phyloP scores from a whole-genome alignment of 176 grass and related monocot genomes.

The Carex scoparia region DNA sequence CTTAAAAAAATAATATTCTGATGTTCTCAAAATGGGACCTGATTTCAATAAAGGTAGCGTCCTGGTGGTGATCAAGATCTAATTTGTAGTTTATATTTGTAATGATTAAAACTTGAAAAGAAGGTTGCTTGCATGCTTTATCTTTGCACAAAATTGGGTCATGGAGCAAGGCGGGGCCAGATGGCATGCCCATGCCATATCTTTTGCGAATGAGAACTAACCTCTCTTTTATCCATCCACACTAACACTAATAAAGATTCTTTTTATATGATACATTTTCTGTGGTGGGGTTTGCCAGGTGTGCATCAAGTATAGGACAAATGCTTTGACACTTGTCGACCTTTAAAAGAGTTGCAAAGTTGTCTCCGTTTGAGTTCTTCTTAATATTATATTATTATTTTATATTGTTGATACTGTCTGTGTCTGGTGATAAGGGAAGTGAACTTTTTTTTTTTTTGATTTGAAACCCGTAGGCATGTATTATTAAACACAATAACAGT shows the following conservation, averaged over 20 bases:
- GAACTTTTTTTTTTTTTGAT: no score
- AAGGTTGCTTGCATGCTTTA: not conserved
- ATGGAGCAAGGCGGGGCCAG: not conserved
- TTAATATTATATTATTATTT: not conserved
- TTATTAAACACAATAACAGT: no score
- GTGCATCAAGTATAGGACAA: slow-evolving; percentile 13
- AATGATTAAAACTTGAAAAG: slow-evolving; percentile 19
- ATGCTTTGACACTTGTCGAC: slow-evolving; percentile 25
- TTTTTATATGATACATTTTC: slow-evolving; percentile 14
- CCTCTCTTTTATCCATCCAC: slow-evolving; percentile 24
- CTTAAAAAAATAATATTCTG: not conserved
- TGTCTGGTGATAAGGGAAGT: not conserved
- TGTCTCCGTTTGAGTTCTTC: not conserved
- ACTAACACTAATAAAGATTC: slow-evolving; percentile 26
- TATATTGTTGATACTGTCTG: not conserved
- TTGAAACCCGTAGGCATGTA: no score
- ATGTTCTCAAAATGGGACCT: not conserved
- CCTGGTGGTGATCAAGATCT: not conserved
- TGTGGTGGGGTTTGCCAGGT: slow-evolving; percentile 7
- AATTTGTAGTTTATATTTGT: slow-evolving; percentile 20
- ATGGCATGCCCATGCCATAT: slow-evolving; percentile 11
- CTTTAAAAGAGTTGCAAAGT: not conserved
- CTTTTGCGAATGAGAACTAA: slow-evolving; percentile 12
- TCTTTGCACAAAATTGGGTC: slow-evolving; percentile 20
- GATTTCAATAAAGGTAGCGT: not conserved